Evolutionary conservation across 495 filamentous ascomycete species (phyloP).

Genomic region (Hypoxylon fuscum): DNA sequence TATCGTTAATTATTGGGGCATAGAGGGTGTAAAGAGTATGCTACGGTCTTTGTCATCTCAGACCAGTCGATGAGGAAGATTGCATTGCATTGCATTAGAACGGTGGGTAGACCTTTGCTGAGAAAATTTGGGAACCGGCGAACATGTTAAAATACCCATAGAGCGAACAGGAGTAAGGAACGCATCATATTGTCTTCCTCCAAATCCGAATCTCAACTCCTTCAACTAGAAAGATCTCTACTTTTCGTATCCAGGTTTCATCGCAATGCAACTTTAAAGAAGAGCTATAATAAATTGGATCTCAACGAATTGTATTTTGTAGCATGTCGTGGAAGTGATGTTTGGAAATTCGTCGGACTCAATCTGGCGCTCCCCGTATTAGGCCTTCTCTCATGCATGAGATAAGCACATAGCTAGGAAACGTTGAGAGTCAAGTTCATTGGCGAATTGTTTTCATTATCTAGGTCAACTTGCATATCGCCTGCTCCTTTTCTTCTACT

Average conservation of each 20-base stretch:
- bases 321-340: too few relatives aligned
- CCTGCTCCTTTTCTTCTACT: too few relatives aligned
- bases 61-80: neutral
- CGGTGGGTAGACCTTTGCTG: constrained; percentile 22
- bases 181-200: neutral
- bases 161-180: constrained; percentile 15
- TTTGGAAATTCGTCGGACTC: too few relatives aligned
- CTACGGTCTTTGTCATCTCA: constrained; percentile 5
- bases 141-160: constrained; percentile 28
- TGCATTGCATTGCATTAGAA: constrained; percentile 9
- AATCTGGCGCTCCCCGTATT: neutral
- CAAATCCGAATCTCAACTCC: constrained; percentile 13
- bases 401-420: constrained; percentile 1
- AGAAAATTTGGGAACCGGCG: constrained; percentile 13
- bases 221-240: constrained; percentile 23
- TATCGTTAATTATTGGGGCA: neutral
- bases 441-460: too few relatives aligned
- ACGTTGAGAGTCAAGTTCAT: too few relatives aligned
- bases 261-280: too few relatives aligned
- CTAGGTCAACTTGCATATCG: too few relatives aligned
- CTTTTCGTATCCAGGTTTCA: constrained; percentile 6
- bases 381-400: neutral
- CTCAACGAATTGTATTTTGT: too few relatives aligned
- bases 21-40: neutral
- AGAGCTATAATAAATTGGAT: too few relatives aligned